Evolutionary conservation across 73 alveolate genomes (phyloP).

Genomic region (Symbiodinium natans): DNA sequence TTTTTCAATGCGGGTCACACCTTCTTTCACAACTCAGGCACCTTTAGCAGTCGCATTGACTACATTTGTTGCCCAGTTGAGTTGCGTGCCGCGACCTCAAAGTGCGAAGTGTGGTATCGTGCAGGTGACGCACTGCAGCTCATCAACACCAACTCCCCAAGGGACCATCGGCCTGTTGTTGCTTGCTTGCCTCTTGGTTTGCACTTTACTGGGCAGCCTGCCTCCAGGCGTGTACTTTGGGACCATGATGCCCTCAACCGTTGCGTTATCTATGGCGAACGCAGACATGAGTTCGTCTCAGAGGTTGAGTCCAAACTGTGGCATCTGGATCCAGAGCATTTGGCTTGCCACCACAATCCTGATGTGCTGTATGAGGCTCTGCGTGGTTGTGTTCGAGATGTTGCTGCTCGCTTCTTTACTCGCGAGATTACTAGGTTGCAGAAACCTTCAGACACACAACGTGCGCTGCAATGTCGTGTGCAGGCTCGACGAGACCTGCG

Average conservation of each 20-base stretch:
- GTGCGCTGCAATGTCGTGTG: neutral
- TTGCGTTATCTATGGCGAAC: neutral
- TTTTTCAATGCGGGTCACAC: neutral
- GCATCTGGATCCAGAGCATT: neutral
- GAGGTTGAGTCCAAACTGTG: neutral
- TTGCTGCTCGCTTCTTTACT: neutral
- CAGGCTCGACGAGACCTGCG: neutral
- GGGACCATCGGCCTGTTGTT: neutral
- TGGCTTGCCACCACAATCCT: neutral
- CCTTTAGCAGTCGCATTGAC: neutral
- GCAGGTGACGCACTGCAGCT: neutral
- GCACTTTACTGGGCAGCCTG: neutral
- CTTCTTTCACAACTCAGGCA: neutral
- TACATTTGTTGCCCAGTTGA: neutral
- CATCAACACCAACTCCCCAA: conserved; percentile 1
- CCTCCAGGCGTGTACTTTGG: neutral
- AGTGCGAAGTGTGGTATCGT: neutral
- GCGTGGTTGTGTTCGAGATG: neutral
- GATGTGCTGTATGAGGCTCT: neutral
- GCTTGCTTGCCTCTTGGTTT: neutral
- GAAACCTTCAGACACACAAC: neutral
- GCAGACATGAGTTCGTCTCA: neutral
- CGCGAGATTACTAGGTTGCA: neutral
- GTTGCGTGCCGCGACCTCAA: neutral
- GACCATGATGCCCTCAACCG: neutral